Evolutionary conservation across 805 yeast species (phyloP), one percentile per base, ranked within the genome.

Genomic region (Nakazawaea anatomiae): DNA sequence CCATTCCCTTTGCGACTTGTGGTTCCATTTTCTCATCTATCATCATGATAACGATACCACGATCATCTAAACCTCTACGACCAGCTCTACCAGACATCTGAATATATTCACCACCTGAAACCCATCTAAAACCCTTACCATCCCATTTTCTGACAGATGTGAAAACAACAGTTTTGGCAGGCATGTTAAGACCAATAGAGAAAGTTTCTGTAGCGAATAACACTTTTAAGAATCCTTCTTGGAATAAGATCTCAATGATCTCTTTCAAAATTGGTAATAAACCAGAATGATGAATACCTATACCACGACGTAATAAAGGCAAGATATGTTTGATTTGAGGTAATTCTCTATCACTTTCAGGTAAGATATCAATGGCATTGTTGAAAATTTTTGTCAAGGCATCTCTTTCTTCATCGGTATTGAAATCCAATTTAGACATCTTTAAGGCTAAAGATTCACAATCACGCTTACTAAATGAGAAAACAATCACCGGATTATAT

Each of bases 11-110:
- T 25, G 99, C 99, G 42, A 94, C 97, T 60, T 91, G 95, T 4
- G 99, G 99, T 67, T 94, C 99, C 99, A 94, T 94, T 63, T 94
- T 94, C 66, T 94, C 98, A 66, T 94, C 98, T 66, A 94, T 90
- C 99, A 94, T 94, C 94, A 94, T 88, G 58, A 94, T 94, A 46
- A 94, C 99, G 68, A 94, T 90, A 72, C 99, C 99, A 67, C 99
- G 86, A 67, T 94, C 99, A 77, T 94, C 99, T 60, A 94, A 79
- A 64, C 99, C 99, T 78, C 99, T 88, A 76, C 99, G 91, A 60
- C 99, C 99, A 27, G 99, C 99, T 70, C 99, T 84, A 58, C 99
- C 99, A 43, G 97, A 89, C 99, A 94, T 94, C 72, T 94, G 99
- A 64, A 94, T 94, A 70, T 94, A 94, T 71, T 94, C 99, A 74